Percentiles rank a stretch among this genome's conserved stretches.
Evolutionary conservation across 2,329 filamentous ascomycete species (phyloP).

Genomic region (Pseudogymnoascus sp.): DNA sequence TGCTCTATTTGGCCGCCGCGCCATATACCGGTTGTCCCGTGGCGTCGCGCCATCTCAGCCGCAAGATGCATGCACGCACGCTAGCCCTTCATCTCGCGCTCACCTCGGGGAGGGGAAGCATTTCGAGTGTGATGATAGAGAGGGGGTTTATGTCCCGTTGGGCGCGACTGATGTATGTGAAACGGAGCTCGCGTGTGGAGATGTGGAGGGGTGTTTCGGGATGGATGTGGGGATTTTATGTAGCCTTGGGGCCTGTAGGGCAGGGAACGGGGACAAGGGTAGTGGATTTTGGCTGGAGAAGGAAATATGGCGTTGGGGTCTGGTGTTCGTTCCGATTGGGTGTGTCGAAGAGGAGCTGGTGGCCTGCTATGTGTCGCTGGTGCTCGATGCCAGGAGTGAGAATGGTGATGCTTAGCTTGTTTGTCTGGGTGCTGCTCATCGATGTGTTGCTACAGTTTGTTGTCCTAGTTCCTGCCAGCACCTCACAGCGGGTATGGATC

Average conservation of each 20-base stretch:
- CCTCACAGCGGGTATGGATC: not conserved
- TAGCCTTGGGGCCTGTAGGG: not conserved
- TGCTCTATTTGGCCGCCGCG: not conserved
- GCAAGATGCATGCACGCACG: not conserved
- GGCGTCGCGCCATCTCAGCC: not conserved
- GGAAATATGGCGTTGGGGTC: not conserved
- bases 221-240: not conserved
- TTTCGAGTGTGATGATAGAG: not conserved
- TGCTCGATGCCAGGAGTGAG: not conserved
- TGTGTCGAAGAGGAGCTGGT: not conserved
- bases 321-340: conserved; percentile 2
- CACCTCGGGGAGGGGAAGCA: not conserved
- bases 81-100: conserved; percentile 5
- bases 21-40: not conserved
- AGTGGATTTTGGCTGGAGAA: not conserved
- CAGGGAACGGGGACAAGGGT: not conserved
- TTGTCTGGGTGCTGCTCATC: not conserved
- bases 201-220: conserved; percentile 4
- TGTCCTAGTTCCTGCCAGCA: too few species aligned
- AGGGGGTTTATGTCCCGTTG: not conserved
- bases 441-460: not conserved
- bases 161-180: not conserved
- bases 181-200: conserved; percentile 1
- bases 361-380: not conserved
- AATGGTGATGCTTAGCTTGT: not conserved